Evolutionary conservation across 2,329 filamentous ascomycete species (phyloP), one percentile per base, ranked within the genome.

Genomic region (Hymenoscyphus fraxineus): DNA sequence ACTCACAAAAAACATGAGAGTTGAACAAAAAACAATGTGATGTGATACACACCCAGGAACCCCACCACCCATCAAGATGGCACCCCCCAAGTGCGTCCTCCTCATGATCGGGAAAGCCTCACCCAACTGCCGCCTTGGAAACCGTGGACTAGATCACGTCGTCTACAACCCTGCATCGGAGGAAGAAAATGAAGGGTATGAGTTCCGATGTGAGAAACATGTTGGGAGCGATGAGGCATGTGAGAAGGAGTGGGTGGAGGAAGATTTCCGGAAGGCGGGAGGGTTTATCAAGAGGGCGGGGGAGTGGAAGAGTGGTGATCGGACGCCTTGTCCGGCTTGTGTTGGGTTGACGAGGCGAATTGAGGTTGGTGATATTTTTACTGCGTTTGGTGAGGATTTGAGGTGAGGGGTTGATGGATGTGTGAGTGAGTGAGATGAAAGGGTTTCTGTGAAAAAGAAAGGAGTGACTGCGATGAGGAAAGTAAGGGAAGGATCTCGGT

Each of bases 321-420:
- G 44, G 44, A 51, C 44, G n/a, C 44, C 44, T 51, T 51, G 44
- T 51, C 44, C 44, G 44, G 44, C 44, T 51, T 51, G 44, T 27
- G 19, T 51, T n/a, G 44, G 44, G n/a, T 51, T 51, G 44, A 51
- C 44, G 7, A 19, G 22, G 44, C 19, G n/a, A 19, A 22, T 51
- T 51, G 44, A 51, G 44, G 44, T 51, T 51, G 19, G 44, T 51
- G 19, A 22, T 51, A 22, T 51, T 10, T 22, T 22, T 6, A 51
- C 6, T 22, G 22, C n/a, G 19, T 51, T 22, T 22, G 19, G 19
- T 10, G 4, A 22, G 12, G 12, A n/a, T 51, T 27, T 9, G 16
- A 16, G 16, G 4, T 12, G 7, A 12, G 44, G 22, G 6, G 44
- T 16, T 9, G 15, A 10, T 4, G 19, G 44, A 12, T 27, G 16